Base-by-base conservation (phyloP, 768 basidiomycete species). In the Leucogyrophana mollusca region DNA sequence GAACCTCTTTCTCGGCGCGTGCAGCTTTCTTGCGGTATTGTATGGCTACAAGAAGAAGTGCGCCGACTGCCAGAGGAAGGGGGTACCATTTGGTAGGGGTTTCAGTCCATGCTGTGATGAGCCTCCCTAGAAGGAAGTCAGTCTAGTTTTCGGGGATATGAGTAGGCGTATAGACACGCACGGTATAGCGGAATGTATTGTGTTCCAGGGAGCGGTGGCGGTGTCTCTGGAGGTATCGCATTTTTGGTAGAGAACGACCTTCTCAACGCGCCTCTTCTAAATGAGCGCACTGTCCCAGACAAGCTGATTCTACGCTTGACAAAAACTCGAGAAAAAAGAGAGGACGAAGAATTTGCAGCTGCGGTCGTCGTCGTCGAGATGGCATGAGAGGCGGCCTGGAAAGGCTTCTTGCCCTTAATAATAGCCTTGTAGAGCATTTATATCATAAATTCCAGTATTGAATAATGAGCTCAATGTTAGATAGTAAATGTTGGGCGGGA, bases 71-170 rank as follows among this genome's bases (percentile, higher is more conserved):
- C 46, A 95, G 68, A 13, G 94, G 94, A 36, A 97, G 78, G 9
- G 94, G 94, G 56, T 94, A 95, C 94, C 94, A 98, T 66, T 84
- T 90, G 27, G 89, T 94, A 0, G 92, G 91, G 0, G 94, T 94
- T 58, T 84, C 73, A 4, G 77, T 83, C 90, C 90, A 93, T 21
- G 90, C 89, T 49, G 78, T 75, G 22, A 87, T 72, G 6, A 94
- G 66, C 60, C 76, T 80, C 34, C 78, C 87, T 85, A 3, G 35
- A 51, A 4, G 40, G 2, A 13, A 47, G 39, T 49, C 37, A 57
- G 50, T 50, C 49, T 22, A 32, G 47, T 14, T 32, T 14, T 39
- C 17, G 30, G 40, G 23, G 42, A 7, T 43, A 44, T 13, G 25
- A 24, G 11, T 48, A 32, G 23, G 18, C 48, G 38, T 46, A 60